A percentile compares a stretch with the other conserved stretches of the same genome.
Evolutionary conservation across 441 rosid genomes (phyloP).

Genomic region (Eutrema salsugineum): DNA sequence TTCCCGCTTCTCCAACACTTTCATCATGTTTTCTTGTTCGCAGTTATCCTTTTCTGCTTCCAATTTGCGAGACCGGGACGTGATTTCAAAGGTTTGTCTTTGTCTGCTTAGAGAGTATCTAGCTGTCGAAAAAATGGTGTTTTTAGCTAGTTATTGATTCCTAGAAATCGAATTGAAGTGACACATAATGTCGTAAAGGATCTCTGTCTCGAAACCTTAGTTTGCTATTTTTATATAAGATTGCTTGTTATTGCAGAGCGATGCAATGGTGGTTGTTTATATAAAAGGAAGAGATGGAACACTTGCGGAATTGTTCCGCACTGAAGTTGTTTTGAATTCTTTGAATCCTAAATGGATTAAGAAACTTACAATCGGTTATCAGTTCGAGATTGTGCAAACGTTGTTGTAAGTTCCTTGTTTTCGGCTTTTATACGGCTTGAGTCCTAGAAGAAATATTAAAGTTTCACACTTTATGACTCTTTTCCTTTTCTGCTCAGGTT

Average conservation of each 20-base stretch:
- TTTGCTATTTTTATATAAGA: too few species aligned
- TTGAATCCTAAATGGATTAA: slow-evolving; percentile 77
- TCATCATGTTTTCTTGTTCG: slow-evolving; percentile 11
- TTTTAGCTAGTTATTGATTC: background rate
- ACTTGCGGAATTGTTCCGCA: slow-evolving; percentile 59
- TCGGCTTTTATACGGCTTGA: background rate
- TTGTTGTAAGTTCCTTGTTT: slow-evolving; percentile 56
- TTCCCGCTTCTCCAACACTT: background rate
- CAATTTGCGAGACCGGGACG: slow-evolving; percentile 68
- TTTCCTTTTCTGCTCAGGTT: slow-evolving; percentile 41
- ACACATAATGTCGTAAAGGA: background rate
- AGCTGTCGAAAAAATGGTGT: background rate
- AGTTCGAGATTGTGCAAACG: slow-evolving; percentile 79
- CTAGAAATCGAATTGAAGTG: background rate
- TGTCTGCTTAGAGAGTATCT: background rate
- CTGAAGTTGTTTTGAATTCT: slow-evolving; percentile 85
- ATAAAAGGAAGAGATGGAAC: slow-evolving; percentile 67
- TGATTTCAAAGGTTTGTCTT: slow-evolving; percentile 67
- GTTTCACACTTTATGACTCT: background rate
- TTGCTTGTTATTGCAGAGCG: slow-evolving; percentile 51
- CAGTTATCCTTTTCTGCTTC: slow-evolving; percentile 91
- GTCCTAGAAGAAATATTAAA: background rate
- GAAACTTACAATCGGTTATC: slow-evolving; percentile 47
- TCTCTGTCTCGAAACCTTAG: background rate
- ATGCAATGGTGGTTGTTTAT: slow-evolving; percentile 84